A percentile compares a stretch with the other conserved stretches of the same genome.
Evolutionary conservation across 1,284 basidiomycete genomes (phyloP).

Genomic region (Irpex sp.): DNA sequence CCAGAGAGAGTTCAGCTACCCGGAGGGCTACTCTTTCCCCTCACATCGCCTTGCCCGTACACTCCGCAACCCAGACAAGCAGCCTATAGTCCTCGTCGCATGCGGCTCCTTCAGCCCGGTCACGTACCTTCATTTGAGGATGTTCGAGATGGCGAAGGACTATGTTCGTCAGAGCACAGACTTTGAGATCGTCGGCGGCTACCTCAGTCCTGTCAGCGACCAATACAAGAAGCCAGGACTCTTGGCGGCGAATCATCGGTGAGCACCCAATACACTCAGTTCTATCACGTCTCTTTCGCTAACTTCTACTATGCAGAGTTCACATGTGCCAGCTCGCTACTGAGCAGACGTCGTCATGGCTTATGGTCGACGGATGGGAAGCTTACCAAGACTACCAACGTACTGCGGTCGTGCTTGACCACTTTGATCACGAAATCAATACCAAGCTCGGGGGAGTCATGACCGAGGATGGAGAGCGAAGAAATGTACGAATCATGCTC

Average conservation of each 20-base stretch:
- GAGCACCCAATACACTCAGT: conserved; percentile 28
- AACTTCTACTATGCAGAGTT: conserved; percentile 46
- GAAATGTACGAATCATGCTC: conserved; percentile 81
- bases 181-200: conserved; percentile 92
- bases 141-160: conserved; percentile 99
- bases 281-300: background rate
- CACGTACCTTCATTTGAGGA: conserved; percentile 83
- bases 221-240: conserved; percentile 91
- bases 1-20: conserved; percentile 38
- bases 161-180: conserved; percentile 90
- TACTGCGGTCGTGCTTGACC: conserved; percentile 94
- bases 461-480: conserved; percentile 61
- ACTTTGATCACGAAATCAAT: conserved; percentile 94
- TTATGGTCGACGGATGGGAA: conserved; percentile 98
- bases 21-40: conserved; percentile 64
- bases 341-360: conserved; percentile 74
- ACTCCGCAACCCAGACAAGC: conserved; percentile 62
- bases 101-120: conserved; percentile 83
- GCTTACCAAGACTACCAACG: conserved; percentile 92
- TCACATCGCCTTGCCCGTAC: conserved; percentile 55
- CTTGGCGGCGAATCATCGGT: conserved; percentile 79
- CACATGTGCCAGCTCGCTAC: conserved; percentile 88
- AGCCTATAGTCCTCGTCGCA: conserved; percentile 74
- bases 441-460: conserved; percentile 69
- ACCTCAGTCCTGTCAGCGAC: conserved; percentile 92